Conservation (phyloP, 345 rosid species). For the Brassica cretica region DNA sequence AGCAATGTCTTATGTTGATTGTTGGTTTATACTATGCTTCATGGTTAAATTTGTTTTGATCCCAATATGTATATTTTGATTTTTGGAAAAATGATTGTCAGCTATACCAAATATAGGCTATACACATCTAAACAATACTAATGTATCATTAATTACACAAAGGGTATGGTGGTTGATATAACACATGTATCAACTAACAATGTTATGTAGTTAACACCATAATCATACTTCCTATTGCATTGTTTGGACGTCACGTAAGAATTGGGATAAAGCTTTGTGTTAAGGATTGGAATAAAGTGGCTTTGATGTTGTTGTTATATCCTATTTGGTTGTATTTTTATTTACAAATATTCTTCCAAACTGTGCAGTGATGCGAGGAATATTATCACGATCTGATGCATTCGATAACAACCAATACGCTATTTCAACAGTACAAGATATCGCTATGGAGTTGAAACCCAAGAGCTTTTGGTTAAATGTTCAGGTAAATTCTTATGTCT, state of each 20-base stretch:
- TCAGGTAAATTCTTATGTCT: constrained; percentile 57
- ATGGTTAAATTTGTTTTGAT: not conserved
- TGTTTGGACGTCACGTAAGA: no score
- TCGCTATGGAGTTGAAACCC: constrained; percentile 46
- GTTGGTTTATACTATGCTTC: constrained; percentile 8
- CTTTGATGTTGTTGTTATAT: not conserved
- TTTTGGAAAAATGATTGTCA: not conserved
- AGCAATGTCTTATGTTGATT: not conserved
- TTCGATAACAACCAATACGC: constrained; percentile 41
- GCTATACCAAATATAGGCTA: not conserved
- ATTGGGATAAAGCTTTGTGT: not conserved
- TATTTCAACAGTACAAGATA: constrained; percentile 52
- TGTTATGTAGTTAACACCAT: not conserved
- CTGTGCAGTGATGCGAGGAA: constrained; percentile 61
- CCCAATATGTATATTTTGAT: not conserved
- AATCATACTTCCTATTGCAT: not conserved
- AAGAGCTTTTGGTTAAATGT: constrained; percentile 71
- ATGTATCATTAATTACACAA: not conserved
- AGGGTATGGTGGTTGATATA: not conserved
- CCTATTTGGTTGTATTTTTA: not conserved
- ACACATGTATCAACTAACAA: not conserved
- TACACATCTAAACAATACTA: not conserved
- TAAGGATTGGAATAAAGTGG: not conserved
- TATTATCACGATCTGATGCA: constrained; percentile 52
- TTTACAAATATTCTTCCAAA: constrained; percentile 10